phyloP scores from a whole-genome alignment of 495 filamentous ascomycete genomes.

The Ascobolus immersus region DNA sequence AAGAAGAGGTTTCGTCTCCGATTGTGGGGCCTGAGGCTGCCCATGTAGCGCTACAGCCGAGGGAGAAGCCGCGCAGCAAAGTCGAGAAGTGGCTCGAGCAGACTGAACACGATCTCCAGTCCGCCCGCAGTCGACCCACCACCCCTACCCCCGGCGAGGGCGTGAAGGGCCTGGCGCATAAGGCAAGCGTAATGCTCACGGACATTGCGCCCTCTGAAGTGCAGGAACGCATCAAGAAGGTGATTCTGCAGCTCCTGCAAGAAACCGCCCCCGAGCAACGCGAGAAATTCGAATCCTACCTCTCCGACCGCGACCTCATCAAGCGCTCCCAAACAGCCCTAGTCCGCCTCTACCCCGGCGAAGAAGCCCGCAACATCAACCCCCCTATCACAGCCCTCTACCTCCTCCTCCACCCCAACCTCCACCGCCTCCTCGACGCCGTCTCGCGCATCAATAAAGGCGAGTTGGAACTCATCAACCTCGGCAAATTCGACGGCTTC shows the following conservation, averaged over 20 bases:
- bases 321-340: conserved; percentile 9
- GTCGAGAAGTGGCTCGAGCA: conserved; percentile 7
- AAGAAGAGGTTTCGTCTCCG: too few species aligned
- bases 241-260: too few species aligned
- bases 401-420: conserved; percentile 52
- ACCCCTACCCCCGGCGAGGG: not conserved
- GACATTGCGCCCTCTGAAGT: too few species aligned
- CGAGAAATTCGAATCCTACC: conserved; percentile 8
- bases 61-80: conserved; percentile 9
- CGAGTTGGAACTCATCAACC: conserved; percentile 92
- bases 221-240: too few species aligned
- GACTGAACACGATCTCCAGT: conserved; percentile 2
- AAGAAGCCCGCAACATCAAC: conserved; percentile 11
- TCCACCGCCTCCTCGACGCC: conserved; percentile 70
- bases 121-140: conserved; percentile 1
- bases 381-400: conserved; percentile 40
- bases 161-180: too few species aligned
- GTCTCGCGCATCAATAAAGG: conserved; percentile 60
- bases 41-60: too few species aligned
- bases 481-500: conserved; percentile 91
- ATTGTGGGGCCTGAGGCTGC: too few species aligned
- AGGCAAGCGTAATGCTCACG: too few species aligned
- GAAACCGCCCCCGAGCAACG: conserved; percentile 9
- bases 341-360: conserved; percentile 11
- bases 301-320: conserved; percentile 8